phyloP scores from a whole-genome alignment of 1,284 basidiomycete species.

The Ustilago xerochloae region DNA sequence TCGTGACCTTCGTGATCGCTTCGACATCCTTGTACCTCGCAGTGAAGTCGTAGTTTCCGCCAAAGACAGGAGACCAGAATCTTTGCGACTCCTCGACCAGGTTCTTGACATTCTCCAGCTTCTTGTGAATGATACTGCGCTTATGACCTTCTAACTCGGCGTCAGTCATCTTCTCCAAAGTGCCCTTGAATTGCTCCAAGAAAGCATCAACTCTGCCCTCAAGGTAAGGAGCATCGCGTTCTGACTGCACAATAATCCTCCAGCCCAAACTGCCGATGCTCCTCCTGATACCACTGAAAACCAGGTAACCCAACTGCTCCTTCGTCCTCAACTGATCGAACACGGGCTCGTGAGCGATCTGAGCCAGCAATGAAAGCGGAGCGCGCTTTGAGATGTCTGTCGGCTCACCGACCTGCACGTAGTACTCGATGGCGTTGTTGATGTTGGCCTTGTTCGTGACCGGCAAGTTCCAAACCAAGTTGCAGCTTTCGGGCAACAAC shows the following conservation, averaged over 20 bases:
- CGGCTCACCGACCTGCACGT: conserved; percentile 63
- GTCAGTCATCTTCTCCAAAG: conserved; percentile 54
- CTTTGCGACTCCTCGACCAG: conserved; percentile 64
- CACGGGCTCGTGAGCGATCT: conserved; percentile 77
- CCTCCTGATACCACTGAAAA: conserved; percentile 59
- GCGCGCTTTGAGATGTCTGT: conserved; percentile 55
- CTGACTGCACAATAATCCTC: conserved; percentile 90
- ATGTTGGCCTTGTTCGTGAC: conserved; percentile 88
- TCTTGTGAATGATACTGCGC: conserved; percentile 62
- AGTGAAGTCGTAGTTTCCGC: conserved; percentile 64
- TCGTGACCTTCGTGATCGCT: conserved; percentile 76
- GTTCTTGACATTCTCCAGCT: conserved; percentile 64
- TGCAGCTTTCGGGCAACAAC: conserved; percentile 74
- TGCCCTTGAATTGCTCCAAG: conserved; percentile 77
- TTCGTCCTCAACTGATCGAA: conserved; percentile 94
- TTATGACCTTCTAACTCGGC: conserved; percentile 62
- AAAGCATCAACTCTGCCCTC: conserved; percentile 90
- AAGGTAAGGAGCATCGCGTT: conserved; percentile 83
- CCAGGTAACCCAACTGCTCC: conserved; percentile 90
- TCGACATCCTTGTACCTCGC: conserved; percentile 78
- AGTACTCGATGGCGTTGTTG: conserved; percentile 76
- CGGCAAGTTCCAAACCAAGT: conserved; percentile 75
- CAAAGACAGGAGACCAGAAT: conserved; percentile 76
- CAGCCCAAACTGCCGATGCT: conserved; percentile 77
- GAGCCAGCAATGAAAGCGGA: conserved; percentile 59